phyloP scores from a whole-genome alignment of 345 rosid species.

The Dipteronia dyeriana region DNA sequence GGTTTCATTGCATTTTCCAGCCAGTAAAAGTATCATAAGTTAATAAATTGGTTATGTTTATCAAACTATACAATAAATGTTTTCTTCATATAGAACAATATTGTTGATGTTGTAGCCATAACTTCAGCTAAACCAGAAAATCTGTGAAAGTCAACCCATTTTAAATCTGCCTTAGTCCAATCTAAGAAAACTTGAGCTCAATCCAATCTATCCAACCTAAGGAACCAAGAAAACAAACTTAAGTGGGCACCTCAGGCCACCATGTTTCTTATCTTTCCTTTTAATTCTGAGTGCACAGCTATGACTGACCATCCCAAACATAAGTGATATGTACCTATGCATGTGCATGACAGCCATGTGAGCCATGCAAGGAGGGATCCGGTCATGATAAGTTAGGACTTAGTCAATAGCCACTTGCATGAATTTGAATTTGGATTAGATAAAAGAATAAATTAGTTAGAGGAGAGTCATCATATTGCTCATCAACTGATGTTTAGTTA shows the following conservation, averaged over 20 bases:
- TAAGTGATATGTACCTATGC: too few species aligned
- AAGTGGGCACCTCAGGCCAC: not conserved
- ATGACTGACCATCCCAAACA: not conserved
- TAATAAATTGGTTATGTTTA: not conserved
- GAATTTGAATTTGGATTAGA: too few species aligned
- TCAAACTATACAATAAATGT: not conserved
- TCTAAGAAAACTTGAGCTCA: not conserved
- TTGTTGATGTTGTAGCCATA: not conserved
- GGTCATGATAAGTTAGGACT: too few species aligned
- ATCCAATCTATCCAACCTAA: not conserved
- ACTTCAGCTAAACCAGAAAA: not conserved
- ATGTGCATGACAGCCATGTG: too few species aligned
- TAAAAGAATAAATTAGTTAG: too few species aligned
- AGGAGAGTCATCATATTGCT: too few species aligned
- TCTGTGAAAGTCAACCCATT: not conserved
- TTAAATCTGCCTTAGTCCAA: slow-evolving; percentile 11
- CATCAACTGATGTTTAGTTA: too few species aligned
- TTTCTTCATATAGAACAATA: not conserved
- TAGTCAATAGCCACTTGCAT: too few species aligned
- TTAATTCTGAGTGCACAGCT: not conserved
- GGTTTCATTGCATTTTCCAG: not conserved
- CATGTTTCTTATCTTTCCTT: not conserved
- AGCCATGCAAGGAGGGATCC: too few species aligned
- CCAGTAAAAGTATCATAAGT: not conserved
- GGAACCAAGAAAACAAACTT: not conserved